A percentile compares a stretch with the other conserved stretches of the same genome.
phyloP scores from a whole-genome alignment of 2,329 filamentous ascomycete species.

The Trichoderma hamatum region DNA sequence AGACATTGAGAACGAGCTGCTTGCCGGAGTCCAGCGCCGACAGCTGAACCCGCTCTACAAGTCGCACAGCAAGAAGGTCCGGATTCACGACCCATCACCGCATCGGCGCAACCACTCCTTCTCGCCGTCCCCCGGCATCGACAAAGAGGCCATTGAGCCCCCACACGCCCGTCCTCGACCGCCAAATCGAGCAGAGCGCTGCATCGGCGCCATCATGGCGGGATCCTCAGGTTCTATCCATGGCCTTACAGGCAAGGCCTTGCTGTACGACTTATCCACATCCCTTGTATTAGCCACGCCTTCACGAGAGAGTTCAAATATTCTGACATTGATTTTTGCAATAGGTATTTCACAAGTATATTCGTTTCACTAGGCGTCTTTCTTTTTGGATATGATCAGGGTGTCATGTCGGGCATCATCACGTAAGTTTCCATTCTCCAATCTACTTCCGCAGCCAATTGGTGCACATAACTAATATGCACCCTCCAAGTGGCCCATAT shows the following conservation, averaged over 20 bases:
- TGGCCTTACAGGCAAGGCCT: slow-evolving; percentile 92
- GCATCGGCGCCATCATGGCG: slow-evolving; percentile 84
- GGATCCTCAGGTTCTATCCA: slow-evolving; percentile 75
- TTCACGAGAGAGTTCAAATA: slow-evolving; percentile 22
- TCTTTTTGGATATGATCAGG: slow-evolving; percentile 87
- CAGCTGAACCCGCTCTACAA: slow-evolving; percentile 46
- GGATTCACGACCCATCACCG: slow-evolving; percentile 60
- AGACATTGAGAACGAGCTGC: slow-evolving; percentile 65
- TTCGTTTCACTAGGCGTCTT: slow-evolving; percentile 87
- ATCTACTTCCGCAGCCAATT: not conserved
- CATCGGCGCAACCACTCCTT: slow-evolving; percentile 43
- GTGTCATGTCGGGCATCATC: slow-evolving; percentile 79
- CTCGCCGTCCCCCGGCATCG: slow-evolving; percentile 49
- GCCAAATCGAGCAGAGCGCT: slow-evolving; percentile 67
- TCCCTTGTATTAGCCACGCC: not conserved
- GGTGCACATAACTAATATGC: slow-evolving; percentile 31
- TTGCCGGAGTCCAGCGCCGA: slow-evolving; percentile 54
- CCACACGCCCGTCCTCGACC: slow-evolving; percentile 67
- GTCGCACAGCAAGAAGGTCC: slow-evolving; percentile 61
- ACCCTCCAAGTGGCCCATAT: slow-evolving; percentile 68
- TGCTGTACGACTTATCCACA: slow-evolving; percentile 65
- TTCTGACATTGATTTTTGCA: slow-evolving; percentile 27
- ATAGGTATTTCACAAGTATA: slow-evolving; percentile 91
- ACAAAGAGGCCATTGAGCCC: slow-evolving; percentile 81
- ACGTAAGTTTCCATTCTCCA: slow-evolving; percentile 52